These are phyloP conservation scores for Calonectria naviculata DNA, from an alignment of 2,329 filamentous ascomycete species.

Conservation along the genomic window DNA sequence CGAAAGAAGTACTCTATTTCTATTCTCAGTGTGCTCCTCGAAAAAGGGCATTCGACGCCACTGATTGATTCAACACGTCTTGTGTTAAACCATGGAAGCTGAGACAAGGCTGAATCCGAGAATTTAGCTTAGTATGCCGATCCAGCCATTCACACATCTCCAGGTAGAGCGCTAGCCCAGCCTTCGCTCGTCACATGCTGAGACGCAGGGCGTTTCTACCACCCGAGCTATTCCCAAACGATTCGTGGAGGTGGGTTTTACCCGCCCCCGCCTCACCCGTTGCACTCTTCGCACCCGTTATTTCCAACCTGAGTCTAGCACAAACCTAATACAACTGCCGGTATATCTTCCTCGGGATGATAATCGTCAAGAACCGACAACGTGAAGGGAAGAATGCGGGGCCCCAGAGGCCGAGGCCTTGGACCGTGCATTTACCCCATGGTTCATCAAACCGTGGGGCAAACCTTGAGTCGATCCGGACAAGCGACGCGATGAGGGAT, in stretches of 20 bases:
- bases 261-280: neutral
- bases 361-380: neutral
- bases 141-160: too few species aligned
- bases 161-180: neutral
- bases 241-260: slow-evolving; percentile 2
- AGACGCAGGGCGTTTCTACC: neutral
- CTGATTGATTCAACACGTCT: too few species aligned
- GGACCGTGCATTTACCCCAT: neutral
- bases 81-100: neutral
- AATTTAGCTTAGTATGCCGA: neutral
- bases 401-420: slow-evolving; percentile 17
- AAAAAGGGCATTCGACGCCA: too few species aligned
- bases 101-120: neutral
- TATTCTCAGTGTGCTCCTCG: too few species aligned
- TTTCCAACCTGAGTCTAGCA: neutral
- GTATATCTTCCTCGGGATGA: neutral
- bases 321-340: neutral
- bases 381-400: neutral
- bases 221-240: neutral
- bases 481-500: neutral
- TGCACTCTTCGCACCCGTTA: neutral
- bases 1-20: too few species aligned
- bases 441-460: neutral
- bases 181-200: neutral
- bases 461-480: neutral